phyloP scores from a whole-genome alignment of 148 eudicot genomes.

The Camellia granthamiana region DNA sequence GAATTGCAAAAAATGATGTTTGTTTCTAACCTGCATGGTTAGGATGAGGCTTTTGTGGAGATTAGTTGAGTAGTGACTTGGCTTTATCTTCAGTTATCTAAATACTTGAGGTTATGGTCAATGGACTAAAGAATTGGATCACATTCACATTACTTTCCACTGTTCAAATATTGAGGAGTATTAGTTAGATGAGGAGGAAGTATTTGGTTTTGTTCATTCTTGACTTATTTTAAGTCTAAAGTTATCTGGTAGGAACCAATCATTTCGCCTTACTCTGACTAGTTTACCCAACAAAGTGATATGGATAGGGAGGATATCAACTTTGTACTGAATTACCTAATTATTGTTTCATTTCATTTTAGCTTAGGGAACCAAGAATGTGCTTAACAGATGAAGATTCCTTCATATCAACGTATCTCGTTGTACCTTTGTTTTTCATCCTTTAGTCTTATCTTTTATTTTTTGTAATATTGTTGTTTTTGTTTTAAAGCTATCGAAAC shows the following conservation, averaged over 20 bases:
- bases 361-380: neutral
- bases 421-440: neutral
- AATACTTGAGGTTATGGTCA: neutral
- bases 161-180: neutral
- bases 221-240: neutral
- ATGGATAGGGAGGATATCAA: neutral
- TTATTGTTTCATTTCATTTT: neutral
- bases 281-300: neutral
- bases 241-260: neutral
- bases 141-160: neutral
- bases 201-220: neutral
- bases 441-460: neutral
- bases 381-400: neutral
- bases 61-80: neutral
- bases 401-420: too few species aligned
- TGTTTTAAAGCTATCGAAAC: neutral
- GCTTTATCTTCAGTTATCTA: neutral
- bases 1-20: neutral
- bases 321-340: neutral
- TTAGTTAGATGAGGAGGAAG: neutral
- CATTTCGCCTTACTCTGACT: neutral
- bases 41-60: constrained; percentile 5
- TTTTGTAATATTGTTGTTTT: neutral
- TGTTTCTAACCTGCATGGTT: neutral
- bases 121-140: neutral